A percentile compares a stretch with the other conserved stretches of the same genome.
Conservation (phyloP, 2,329 filamentous ascomycete species). For the Colletotrichum sp. region DNA sequence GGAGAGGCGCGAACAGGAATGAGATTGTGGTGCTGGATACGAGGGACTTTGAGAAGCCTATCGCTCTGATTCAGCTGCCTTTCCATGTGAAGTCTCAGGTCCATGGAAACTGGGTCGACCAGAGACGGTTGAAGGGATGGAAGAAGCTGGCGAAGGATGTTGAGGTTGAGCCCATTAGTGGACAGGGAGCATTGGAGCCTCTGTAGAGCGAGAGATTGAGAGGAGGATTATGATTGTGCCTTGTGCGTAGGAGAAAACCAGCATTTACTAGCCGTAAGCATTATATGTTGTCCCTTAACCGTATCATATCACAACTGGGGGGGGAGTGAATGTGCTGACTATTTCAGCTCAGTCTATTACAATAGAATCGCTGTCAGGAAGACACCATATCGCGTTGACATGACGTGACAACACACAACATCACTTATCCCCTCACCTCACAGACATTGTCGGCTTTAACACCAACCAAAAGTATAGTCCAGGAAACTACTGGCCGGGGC, state of each 20-base stretch:
- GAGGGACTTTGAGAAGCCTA: constrained; percentile 36
- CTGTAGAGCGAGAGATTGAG: neutral
- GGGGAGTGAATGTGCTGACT: no score
- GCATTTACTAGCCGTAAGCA: neutral
- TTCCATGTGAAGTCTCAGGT: constrained; percentile 33
- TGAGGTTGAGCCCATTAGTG: neutral
- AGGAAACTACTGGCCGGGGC: accelerated
- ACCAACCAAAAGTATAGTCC: no score
- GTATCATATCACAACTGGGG: accelerated
- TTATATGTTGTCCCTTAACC: no score
- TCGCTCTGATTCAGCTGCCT: constrained; percentile 45
- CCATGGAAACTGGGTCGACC: constrained; percentile 37
- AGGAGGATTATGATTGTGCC: neutral
- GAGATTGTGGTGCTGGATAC: constrained; percentile 48
- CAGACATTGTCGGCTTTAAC: no score
- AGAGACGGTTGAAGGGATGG: constrained; percentile 29
- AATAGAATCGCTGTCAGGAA: no score
- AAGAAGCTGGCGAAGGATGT: neutral
- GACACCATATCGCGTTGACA: no score
- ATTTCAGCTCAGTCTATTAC: no score
- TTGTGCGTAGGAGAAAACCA: neutral
- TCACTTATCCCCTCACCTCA: no score
- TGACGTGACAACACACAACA: no score
- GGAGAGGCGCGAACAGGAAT: constrained; percentile 29
- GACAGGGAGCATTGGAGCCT: neutral